A percentile compares a stretch with the other conserved stretches of the same genome.
Evolutionary conservation across 176 grass and related monocot species (phyloP).

Genomic region (Pontederia crassipes): DNA sequence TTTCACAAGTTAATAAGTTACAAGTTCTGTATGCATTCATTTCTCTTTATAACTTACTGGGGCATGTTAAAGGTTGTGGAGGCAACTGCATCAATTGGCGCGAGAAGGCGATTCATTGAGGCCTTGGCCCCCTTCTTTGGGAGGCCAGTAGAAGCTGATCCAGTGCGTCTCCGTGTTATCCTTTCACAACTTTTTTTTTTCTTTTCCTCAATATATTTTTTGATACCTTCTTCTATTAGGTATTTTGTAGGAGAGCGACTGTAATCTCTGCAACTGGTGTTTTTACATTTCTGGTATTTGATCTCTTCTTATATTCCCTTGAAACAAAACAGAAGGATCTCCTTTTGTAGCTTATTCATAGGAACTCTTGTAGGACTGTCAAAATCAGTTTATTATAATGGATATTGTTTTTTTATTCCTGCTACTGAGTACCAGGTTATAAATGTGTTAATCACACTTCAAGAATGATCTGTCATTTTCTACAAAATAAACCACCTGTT

Average conservation of each 20-base stretch:
- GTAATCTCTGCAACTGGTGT: slow-evolving; percentile 58
- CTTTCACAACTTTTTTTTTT: slow-evolving; percentile 11
- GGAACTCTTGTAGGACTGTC: too few relatives aligned
- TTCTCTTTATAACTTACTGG: slow-evolving; percentile 9
- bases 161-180: slow-evolving; percentile 27
- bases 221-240: slow-evolving; percentile 33
- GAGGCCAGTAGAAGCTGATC: slow-evolving; percentile 84
- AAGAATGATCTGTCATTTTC: too few relatives aligned
- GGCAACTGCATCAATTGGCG: slow-evolving; percentile 80
- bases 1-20: slow-evolving; percentile 9
- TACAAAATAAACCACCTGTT: too few relatives aligned
- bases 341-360: too few relatives aligned
- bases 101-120: slow-evolving; percentile 91
- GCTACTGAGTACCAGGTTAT: too few relatives aligned
- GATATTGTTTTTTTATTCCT: too few relatives aligned
- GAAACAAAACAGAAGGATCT: background rate
- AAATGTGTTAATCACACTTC: too few relatives aligned
- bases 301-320: slow-evolving; percentile 16
- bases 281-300: slow-evolving; percentile 94
- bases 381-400: too few relatives aligned
- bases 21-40: background rate
- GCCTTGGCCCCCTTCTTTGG: slow-evolving; percentile 68
- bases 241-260: slow-evolving; percentile 78
- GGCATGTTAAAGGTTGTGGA: slow-evolving; percentile 54
- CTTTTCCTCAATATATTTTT: slow-evolving; percentile 13